A percentile compares a stretch with the other conserved stretches of the same genome.
phyloP scores from a whole-genome alignment of 345 rosid genomes.

The Arabis hirsuta region DNA sequence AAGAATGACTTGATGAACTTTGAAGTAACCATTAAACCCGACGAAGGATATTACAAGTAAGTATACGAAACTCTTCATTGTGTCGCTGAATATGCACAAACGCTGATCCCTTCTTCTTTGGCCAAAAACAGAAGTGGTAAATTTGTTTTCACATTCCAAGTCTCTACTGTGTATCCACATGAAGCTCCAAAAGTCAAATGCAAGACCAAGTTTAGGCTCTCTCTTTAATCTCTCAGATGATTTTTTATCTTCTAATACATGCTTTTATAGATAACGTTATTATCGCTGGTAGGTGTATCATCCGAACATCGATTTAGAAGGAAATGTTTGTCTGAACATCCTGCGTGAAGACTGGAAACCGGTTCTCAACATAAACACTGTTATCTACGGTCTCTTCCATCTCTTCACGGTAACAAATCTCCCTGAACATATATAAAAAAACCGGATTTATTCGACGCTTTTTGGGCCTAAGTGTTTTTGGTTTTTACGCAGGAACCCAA shows the following conservation, averaged over 20 bases:
- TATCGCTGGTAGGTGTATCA: constrained; percentile 66
- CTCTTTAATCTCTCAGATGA: not conserved
- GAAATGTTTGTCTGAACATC: constrained; percentile 92
- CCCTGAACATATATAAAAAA: not conserved
- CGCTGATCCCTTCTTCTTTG: not conserved
- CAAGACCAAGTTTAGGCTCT: constrained; percentile 74
- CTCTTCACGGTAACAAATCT: constrained; percentile 74
- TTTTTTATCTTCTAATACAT: not conserved
- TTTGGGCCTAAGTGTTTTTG: not conserved
- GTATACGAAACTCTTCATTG: constrained; percentile 2
- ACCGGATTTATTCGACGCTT: not conserved
- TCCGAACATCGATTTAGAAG: constrained; percentile 99
- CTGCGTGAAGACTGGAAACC: constrained; percentile 99
- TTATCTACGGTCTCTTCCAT: constrained; percentile 90
- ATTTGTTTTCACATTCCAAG: constrained; percentile 78
- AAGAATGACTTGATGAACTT: constrained; percentile 79
- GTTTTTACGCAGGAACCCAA: constrained; percentile 68
- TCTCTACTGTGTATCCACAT: constrained; percentile 76
- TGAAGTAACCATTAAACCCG: constrained; percentile 69
- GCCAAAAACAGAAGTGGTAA: constrained; percentile 59
- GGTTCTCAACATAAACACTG: constrained; percentile 89
- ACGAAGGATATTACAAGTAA: constrained; percentile 79
- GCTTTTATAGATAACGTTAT: not conserved
- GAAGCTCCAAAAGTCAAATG: constrained; percentile 92
- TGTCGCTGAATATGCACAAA: not conserved